Evolutionary conservation across 2,329 filamentous ascomycete genomes (phyloP).

Genomic region (Diaporthe longicolla): DNA sequence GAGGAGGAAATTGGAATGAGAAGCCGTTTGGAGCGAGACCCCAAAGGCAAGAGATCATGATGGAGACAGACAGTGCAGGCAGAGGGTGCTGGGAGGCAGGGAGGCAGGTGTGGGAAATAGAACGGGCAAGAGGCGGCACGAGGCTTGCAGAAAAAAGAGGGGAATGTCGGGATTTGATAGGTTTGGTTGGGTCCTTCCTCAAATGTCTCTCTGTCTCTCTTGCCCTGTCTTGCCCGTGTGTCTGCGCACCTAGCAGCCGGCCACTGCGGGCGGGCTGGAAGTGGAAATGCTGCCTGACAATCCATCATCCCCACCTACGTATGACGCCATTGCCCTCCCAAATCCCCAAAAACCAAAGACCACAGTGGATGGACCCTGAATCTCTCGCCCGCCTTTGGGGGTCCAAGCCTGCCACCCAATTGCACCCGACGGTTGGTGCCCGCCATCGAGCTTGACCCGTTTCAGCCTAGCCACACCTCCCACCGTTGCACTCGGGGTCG

Average conservation of each 20-base stretch:
- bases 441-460: conserved; percentile 10
- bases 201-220: neutral
- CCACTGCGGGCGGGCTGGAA: conserved; percentile 5
- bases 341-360: neutral
- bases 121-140: too few relatives aligned
- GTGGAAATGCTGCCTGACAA: conserved; percentile 43
- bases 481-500: neutral
- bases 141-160: conserved; percentile 1
- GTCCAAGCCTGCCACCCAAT: neutral
- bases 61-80: neutral
- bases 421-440: conserved; percentile 25
- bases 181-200: neutral
- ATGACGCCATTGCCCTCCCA: conserved; percentile 23
- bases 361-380: neutral
- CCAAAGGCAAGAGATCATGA: neutral
- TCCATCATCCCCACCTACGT: conserved; percentile 13
- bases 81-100: neutral
- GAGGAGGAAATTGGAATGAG: neutral
- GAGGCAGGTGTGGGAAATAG: too few relatives aligned
- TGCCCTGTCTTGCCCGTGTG: too few relatives aligned
- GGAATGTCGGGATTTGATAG: conserved; percentile 24
- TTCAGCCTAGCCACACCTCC: neutral
- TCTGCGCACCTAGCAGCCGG: neutral
- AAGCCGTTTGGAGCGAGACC: neutral
- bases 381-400: neutral